Evolutionary conservation across 202 grass and related monocot species (phyloP), one percentile per base, ranked within the genome.

Genomic region (Eragrostis tef): DNA sequence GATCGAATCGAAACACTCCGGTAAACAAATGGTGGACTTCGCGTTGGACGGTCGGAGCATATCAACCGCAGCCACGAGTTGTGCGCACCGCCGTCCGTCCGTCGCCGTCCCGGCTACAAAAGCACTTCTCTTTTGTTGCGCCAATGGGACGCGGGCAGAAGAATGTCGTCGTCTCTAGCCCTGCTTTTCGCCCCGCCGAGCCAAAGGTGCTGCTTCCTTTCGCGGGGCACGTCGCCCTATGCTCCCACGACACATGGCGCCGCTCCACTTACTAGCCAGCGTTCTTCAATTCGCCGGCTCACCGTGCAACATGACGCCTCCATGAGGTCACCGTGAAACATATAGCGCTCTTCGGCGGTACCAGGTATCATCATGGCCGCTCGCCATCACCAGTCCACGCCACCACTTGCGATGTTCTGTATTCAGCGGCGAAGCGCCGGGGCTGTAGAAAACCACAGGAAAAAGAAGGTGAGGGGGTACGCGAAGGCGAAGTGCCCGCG

Each of bases 171-270:
- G 11, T 39, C 60, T 26, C 48, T 29, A 6, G 12, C 22, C 17
- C 45, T 26, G 12, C 45, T 11, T 60, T 59, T 57, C 56, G 58
- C 26, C 19, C 19, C 6, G 45, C 24, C 19, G 29, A 31, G 27
- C n/a, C 45, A 46, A 64, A 44, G 71, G 54, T 20, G 14, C 62
- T 45, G 74, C 49, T 36, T 52, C 62, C 78, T 62, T 42, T 1
- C 77, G 27, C 77, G 43, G 69, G 46, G 74, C 58, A 62, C 79
- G 22, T 27, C 39, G 41, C 27, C 74, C 74, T 79, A 79, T 79
- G 49, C 21, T 16, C 65, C 71, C 25, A 24, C 48, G 65, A 85
- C 78, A 85, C 57, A 2, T 77, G 78, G 22, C 19, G 2, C 59
- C 16, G 16, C 11, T 15, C 54, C 53, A 64, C 71, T 67, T 19